phyloP scores from a whole-genome alignment of 805 yeast genomes.

The Pichia ethanolica region DNA sequence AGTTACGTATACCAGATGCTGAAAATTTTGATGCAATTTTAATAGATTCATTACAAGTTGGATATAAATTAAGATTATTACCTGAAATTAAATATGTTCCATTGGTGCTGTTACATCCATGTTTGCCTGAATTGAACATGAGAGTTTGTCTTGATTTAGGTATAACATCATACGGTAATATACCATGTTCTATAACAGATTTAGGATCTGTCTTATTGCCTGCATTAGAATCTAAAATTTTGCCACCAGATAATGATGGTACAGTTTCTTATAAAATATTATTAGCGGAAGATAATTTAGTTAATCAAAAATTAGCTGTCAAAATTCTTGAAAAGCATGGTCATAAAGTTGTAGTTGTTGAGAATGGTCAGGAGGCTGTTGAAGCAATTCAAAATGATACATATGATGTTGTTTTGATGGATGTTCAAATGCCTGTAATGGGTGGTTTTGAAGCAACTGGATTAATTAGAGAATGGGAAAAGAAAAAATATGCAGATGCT shows the following conservation, averaged over 20 bases:
- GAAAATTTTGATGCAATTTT: constrained; percentile 71
- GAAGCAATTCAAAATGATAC: constrained; percentile 61
- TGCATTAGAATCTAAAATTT: constrained; percentile 75
- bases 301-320: constrained; percentile 82
- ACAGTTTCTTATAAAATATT: constrained; percentile 66
- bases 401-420: constrained; percentile 84
- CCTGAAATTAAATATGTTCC: constrained; percentile 83
- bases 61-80: constrained; percentile 56
- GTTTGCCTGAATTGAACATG: constrained; percentile 71
- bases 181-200: constrained; percentile 78
- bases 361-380: constrained; percentile 76
- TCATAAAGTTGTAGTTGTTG: constrained; percentile 77
- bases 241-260: constrained; percentile 74
- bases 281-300: constrained; percentile 81
- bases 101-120: constrained; percentile 67
- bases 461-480: constrained; percentile 82
- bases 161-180: constrained; percentile 80
- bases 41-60: constrained; percentile 72
- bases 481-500: constrained; percentile 64
- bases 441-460: constrained; percentile 92
- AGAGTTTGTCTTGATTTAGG: constrained; percentile 79
- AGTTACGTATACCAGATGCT: constrained; percentile 43
- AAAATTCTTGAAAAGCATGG: constrained; percentile 80
- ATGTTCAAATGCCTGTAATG: constrained; percentile 93
- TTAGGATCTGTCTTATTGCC: constrained; percentile 79